Evolutionary conservation across 2,329 filamentous ascomycete species (phyloP).

Genomic region (Trichophyton equinum): DNA sequence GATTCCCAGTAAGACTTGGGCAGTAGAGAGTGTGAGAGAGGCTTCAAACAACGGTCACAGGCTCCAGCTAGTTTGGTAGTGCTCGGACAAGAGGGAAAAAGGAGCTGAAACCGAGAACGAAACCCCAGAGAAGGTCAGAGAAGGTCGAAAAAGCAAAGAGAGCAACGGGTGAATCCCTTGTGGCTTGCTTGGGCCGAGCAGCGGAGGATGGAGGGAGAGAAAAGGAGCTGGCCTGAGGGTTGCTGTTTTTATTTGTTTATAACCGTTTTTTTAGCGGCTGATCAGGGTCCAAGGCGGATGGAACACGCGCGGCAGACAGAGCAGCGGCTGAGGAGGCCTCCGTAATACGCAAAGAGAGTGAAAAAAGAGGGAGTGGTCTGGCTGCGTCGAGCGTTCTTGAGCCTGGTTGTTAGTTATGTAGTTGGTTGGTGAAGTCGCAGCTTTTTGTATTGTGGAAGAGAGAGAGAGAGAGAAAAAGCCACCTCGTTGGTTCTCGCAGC

Average conservation of each 20-base stretch:
- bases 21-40: neutral
- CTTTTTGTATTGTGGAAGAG: too few species aligned
- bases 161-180: neutral
- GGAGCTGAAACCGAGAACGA: neutral
- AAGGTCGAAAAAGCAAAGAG: conserved; percentile 1
- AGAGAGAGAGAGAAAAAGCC: neutral
- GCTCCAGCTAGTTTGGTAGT: neutral
- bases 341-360: too few species aligned
- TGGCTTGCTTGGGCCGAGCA: neutral
- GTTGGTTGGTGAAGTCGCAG: too few species aligned
- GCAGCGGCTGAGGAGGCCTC: too few species aligned
- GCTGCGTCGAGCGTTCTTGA: too few species aligned
- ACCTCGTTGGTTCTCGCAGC: neutral
- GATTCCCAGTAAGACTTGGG: neutral
- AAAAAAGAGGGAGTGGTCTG: neutral
- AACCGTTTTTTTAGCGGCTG: neutral
- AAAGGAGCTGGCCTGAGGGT: neutral
- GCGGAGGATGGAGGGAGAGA: neutral
- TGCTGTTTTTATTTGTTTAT: neutral
- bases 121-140: neutral
- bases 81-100: neutral
- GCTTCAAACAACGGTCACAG: neutral
- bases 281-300: neutral
- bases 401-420: too few species aligned
- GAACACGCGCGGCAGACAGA: neutral